Conservation (phyloP, 495 filamentous ascomycete species). For the Oidiodendron maius region DNA sequence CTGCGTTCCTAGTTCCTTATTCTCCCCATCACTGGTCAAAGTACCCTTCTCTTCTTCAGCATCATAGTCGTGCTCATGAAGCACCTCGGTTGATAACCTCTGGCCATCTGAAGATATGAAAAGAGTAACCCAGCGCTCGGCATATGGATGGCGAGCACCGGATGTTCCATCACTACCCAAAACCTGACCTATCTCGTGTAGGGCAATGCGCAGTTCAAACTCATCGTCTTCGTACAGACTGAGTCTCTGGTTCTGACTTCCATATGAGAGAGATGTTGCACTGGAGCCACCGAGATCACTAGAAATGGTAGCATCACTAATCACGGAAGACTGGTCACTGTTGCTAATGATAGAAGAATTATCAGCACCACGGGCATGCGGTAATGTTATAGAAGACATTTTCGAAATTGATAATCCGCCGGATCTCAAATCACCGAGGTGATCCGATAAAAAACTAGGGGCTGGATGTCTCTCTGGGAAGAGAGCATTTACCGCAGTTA, state of each 20-base stretch:
- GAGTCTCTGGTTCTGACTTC: constrained; percentile 23
- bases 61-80: constrained; percentile 61
- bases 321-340: constrained; percentile 59
- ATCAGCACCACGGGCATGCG: constrained; percentile 41
- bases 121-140: constrained; percentile 67
- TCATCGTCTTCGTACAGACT: constrained; percentile 50
- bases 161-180: constrained; percentile 53
- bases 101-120: constrained; percentile 70
- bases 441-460: constrained; percentile 38
- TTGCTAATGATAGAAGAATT: constrained; percentile 61
- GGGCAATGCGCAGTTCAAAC: constrained; percentile 46
- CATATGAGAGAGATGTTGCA: constrained; percentile 30
- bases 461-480: constrained; percentile 57
- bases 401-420: constrained; percentile 63
- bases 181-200: constrained; percentile 59
- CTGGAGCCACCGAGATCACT: constrained; percentile 44
- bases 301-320: constrained; percentile 61
- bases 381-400: constrained; percentile 40
- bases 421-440: constrained; percentile 49
- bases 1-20: constrained; percentile 56
- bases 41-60: constrained; percentile 56
- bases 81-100: constrained; percentile 63
- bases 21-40: constrained; percentile 56
- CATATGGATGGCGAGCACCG: constrained; percentile 64
- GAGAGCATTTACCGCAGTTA: constrained; percentile 63